Evolutionary conservation across 768 basidiomycete genomes (phyloP).

Genomic region (Russula foetens): DNA sequence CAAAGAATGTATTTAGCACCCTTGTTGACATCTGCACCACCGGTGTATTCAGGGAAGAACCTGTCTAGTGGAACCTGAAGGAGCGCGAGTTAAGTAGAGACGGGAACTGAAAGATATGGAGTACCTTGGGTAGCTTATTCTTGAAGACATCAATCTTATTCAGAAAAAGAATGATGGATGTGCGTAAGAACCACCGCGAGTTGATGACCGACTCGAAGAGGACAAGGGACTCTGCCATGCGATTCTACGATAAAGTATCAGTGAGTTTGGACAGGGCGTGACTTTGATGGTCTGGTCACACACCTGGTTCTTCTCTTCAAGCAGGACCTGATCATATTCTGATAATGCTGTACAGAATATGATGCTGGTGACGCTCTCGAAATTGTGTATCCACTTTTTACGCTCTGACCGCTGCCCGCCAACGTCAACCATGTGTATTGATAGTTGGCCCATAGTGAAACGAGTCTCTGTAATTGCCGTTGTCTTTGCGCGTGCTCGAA

Average conservation of each 20-base stretch:
- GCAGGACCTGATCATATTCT: slow-evolving; percentile 66
- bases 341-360: slow-evolving; percentile 71
- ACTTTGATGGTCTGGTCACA: slow-evolving; percentile 19
- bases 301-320: slow-evolving; percentile 62
- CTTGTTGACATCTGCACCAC: slow-evolving; percentile 85
- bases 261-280: neutral
- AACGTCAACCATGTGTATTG: slow-evolving; percentile 69
- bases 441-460: slow-evolving; percentile 56
- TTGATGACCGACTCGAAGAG: slow-evolving; percentile 76
- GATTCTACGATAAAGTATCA: slow-evolving; percentile 40
- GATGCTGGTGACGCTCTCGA: slow-evolving; percentile 73
- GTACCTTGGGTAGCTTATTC: slow-evolving; percentile 53
- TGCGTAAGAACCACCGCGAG: slow-evolving; percentile 66
- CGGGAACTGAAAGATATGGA: neutral
- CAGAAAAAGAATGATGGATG: slow-evolving; percentile 58
- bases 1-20: slow-evolving; percentile 92
- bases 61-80: slow-evolving; percentile 60
- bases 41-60: slow-evolving; percentile 85
- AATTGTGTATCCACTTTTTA: slow-evolving; percentile 58
- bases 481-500: slow-evolving; percentile 83
- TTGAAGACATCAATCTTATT: slow-evolving; percentile 77
- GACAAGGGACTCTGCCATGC: slow-evolving; percentile 65
- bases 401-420: slow-evolving; percentile 57
- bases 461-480: slow-evolving; percentile 87
- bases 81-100: neutral